Evolutionary conservation across 345 rosid genomes (phyloP).

Genomic region (Euphorbia peplus): DNA sequence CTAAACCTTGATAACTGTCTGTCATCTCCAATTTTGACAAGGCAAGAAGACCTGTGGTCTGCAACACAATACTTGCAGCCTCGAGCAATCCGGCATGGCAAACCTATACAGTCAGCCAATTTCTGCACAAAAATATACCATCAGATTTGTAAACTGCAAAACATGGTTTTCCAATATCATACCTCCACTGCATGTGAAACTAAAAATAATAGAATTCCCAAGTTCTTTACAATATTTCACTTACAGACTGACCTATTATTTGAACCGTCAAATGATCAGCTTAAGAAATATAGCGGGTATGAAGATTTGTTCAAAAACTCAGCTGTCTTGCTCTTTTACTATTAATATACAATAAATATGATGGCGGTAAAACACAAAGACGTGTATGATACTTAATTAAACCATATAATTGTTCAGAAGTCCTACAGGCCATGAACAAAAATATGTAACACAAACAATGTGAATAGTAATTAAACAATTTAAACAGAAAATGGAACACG

Average conservation of each 20-base stretch:
- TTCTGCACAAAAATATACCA: slow-evolving; percentile 50
- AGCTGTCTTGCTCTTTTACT: not conserved
- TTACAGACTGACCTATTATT: not conserved
- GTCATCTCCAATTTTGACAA: slow-evolving; percentile 82
- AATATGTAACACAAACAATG: no score
- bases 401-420: not conserved
- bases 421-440: not conserved
- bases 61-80: slow-evolving; percentile 88
- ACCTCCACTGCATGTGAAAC: not conserved
- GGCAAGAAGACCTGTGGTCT: slow-evolving; percentile 87
- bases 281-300: not conserved
- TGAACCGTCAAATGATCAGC: not conserved
- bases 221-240: not conserved
- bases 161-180: not conserved
- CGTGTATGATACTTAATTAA: not conserved
- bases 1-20: slow-evolving; percentile 59
- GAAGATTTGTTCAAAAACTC: not conserved
- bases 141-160: slow-evolving; percentile 4
- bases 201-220: not conserved
- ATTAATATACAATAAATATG: not conserved
- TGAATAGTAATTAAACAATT: not conserved
- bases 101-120: slow-evolving; percentile 89
- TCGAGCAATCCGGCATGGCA: slow-evolving; percentile 96
- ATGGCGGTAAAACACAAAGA: not conserved
- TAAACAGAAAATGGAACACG: not conserved